Evolutionary conservation across 371 early-diverging fungal genomes (phyloP), one percentile per base, ranked within the genome.

Genomic region (Rhizopus stolonifer): DNA sequence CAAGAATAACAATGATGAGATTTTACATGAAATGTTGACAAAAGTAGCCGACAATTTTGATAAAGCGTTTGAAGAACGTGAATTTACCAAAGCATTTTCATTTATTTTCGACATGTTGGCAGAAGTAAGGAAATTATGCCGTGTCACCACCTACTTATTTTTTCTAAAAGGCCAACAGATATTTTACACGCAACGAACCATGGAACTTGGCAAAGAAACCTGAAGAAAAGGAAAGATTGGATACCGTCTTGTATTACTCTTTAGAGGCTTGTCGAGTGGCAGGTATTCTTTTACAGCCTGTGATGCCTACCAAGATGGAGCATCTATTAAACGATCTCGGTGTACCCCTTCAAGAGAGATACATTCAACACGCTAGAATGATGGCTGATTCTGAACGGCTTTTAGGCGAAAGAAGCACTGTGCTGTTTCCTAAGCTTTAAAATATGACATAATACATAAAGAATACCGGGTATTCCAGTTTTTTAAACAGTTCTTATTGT

Each of bases 271-370:
- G 85, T 32, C 83, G 96, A 7, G 52, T 92, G 9, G 79, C 86
- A 4, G 86, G 83, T 17, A 72, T 94, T 26, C 57, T 94, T 32
- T 67, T 96, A 49, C 90, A 88, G 56, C 93, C 94, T 7, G 82
- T 94, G 17, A 93, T 96, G 85, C 98, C 98, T 3, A 69, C 69
- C 4, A 93, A 91, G 65, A 77, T 84, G 56, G 56, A 63, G 1
- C 52, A 52, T 26, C 61, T 95, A 32, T 64, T 97, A 53, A 81
- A 85, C 26, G 74, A 74, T 9, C 66, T 91, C 10, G 80, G 76
- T 22, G 70, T 89, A 2, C 47, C 74, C 7, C 40, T 26, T 4
- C 58, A 72, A 9, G 74, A 86, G 26, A 77, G 90, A 11, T 60
- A 53, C 21, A 83, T 87, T 71, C n/a, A 43, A 6, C 33, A 80